Percentiles rank a stretch among this genome's conserved stretches.
phyloP scores from a whole-genome alignment of 371 early-diverging fungal genomes.

The Blakeslea trispora region DNA sequence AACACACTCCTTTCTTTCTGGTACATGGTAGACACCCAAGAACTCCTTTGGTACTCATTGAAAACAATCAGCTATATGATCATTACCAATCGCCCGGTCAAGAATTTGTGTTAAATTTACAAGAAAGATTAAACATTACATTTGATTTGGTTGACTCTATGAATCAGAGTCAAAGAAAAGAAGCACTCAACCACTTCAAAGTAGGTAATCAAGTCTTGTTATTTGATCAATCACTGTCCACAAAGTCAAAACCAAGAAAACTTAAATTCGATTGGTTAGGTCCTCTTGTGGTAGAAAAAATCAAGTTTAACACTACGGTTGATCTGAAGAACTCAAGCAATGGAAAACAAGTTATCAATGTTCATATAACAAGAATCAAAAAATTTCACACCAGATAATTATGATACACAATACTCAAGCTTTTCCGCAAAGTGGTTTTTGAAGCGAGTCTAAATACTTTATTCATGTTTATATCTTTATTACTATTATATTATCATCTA shows the following conservation, averaged over 20 bases:
- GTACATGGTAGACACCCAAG: conserved; percentile 14
- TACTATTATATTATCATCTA: neutral
- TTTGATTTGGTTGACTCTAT: neutral
- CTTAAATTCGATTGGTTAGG: neutral
- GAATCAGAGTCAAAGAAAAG: neutral
- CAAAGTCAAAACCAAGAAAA: neutral
- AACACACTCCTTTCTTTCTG: conserved; percentile 9
- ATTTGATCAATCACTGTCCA: neutral
- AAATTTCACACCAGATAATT: neutral
- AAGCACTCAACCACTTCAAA: neutral
- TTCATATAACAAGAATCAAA: neutral
- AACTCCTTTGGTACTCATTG: conserved; percentile 2
- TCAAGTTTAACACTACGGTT: neutral
- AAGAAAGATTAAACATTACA: neutral
- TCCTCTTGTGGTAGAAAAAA: neutral
- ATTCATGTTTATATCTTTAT: neutral
- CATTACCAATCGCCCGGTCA: neutral
- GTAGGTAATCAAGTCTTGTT: neutral
- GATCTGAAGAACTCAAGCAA: neutral
- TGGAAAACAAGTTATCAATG: neutral
- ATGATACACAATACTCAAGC: neutral
- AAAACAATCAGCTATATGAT: neutral
- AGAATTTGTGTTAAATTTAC: neutral
- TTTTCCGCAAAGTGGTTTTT: neutral
- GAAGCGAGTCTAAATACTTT: neutral